Conservation (phyloP, 306 rosid genomes). For the Styphnolobium japonicum region DNA sequence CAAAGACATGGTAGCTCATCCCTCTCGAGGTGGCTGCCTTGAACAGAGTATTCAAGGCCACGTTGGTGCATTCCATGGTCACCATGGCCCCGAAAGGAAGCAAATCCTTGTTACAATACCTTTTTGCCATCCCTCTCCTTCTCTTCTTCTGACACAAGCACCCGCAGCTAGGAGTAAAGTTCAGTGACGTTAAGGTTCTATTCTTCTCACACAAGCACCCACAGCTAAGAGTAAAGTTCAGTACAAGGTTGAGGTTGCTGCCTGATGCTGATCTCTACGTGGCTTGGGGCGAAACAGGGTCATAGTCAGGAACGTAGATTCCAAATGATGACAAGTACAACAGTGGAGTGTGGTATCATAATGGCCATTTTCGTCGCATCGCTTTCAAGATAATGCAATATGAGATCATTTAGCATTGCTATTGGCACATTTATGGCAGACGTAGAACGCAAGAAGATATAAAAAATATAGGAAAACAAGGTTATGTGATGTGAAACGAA, state of each 20-base stretch:
- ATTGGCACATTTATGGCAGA: neutral
- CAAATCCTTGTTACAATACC: slow-evolving; percentile 38
- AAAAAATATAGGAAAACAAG: neutral
- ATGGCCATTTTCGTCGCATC: neutral
- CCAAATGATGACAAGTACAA: neutral
- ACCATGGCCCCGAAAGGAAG: slow-evolving; percentile 79
- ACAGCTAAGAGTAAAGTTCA: neutral
- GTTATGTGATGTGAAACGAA: neutral
- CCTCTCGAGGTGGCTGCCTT: slow-evolving; percentile 81
- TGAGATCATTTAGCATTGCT: neutral
- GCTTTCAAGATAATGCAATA: neutral
- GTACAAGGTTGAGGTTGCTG: too few relatives aligned
- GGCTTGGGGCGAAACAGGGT: neutral
- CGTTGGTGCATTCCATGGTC: slow-evolving; percentile 74
- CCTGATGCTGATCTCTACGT: neutral
- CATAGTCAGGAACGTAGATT: neutral
- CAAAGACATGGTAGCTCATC: slow-evolving; percentile 87
- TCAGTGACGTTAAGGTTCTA: neutral
- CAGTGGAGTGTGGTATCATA: neutral
- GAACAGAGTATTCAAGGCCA: slow-evolving; percentile 80
- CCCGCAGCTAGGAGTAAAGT: neutral
- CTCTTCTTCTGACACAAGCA: neutral
- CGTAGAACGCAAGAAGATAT: neutral
- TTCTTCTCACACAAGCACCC: neutral
- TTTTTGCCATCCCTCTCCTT: slow-evolving; percentile 29